Base-by-base conservation (phyloP, 352 stramenopile species). In the Phytopythium litorale region DNA sequence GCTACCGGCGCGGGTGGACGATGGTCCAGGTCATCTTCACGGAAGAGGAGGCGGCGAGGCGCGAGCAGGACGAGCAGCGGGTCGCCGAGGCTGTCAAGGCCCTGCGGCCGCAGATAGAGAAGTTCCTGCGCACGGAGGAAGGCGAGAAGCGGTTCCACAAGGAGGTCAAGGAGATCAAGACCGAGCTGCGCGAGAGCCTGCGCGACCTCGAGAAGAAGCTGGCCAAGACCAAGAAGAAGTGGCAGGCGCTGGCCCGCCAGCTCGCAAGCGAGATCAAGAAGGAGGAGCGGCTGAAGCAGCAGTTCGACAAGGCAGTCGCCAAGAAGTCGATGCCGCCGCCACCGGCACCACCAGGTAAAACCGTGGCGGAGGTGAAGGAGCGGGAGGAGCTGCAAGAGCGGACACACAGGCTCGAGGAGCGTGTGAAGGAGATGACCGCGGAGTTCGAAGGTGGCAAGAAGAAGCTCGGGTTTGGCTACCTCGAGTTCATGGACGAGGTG, bases 141-240 rank as follows among this genome's bases (percentile, higher is more conserved):
- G 78, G 79, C 35, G 69, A 88, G 43, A 89, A 89, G 65, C 71
- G 76, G 15, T 91, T 92, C 63, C 76, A 82, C 23, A 68, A 66
- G 9, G 81, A 92, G 57, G 75, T 92, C 6, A 62, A 65, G 61
- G 33, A 57, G 8, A 70, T 81, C 30, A 89, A 89, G 45, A 67
- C 67, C 19, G 49, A 56, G 11, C 58, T 91, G n/a, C 70, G 78
- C 0, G 30, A 43, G 1, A 67, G 83, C 28, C 67, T 90, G 38
- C 69, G 63, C 8, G 63, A 33, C 5, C 65, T 85, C 11, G 74
- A 84, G 56, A 72, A 75, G 57, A 75, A 79, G 40, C 60, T 84
- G 9, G 68, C 65, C 28, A 61, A 58, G 19, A 65, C 74, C 58
- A 68, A 37, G 2, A 55, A 59, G 18, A 75, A 73, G 53, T 66